Evolutionary conservation across 176 grass and related monocot genomes (phyloP).

Genomic region (Hyparrhenia diplandra): DNA sequence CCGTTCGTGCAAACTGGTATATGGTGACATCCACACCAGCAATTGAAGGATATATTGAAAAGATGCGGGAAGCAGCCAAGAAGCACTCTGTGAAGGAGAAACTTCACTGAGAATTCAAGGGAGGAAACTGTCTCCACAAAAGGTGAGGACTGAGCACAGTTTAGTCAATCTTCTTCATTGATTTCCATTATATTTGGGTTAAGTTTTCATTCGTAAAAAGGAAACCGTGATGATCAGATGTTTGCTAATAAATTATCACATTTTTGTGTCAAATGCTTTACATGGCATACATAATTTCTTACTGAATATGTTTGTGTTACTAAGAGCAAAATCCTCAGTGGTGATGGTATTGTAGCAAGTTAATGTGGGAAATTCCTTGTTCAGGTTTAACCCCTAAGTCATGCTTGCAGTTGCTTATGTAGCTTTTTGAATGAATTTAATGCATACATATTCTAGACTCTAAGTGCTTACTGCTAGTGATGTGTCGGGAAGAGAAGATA

Average conservation of each 20-base stretch:
- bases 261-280: background rate
- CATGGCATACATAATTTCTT: background rate
- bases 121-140: conserved; percentile 1
- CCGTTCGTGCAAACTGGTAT: conserved; percentile 72
- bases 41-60: conserved; percentile 83
- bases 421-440: background rate
- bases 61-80: conserved; percentile 61
- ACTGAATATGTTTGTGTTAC: background rate
- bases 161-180: background rate
- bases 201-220: background rate
- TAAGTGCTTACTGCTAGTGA: background rate
- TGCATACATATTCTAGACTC: background rate
- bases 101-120: conserved; percentile 43
- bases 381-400: background rate
- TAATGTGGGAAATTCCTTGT: background rate
- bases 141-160: background rate
- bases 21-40: conserved; percentile 90
- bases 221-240: background rate
- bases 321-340: background rate
- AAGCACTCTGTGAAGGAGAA: conserved; percentile 63
- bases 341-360: background rate
- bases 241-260: background rate
- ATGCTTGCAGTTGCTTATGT: background rate
- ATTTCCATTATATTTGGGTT: background rate
- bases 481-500: background rate